Evolutionary conservation across 2,329 filamentous ascomycete species (phyloP).

Genomic region (Venturia aucupariae): DNA sequence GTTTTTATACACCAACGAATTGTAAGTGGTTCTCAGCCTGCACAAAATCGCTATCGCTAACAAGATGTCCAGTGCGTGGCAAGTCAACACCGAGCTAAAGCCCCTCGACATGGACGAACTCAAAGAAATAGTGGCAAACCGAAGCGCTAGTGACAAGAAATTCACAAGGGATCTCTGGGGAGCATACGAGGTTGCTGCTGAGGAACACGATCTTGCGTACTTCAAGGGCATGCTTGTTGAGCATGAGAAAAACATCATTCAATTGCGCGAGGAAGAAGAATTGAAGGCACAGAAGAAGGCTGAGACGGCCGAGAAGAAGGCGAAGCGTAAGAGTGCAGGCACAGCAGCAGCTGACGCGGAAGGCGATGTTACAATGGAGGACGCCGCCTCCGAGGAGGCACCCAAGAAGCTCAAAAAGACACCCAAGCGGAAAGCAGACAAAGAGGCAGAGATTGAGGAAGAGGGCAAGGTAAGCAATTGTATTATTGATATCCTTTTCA

Average conservation of each 20-base stretch:
- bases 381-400: constrained; percentile 18
- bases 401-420: constrained; percentile 29
- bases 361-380: constrained; percentile 32
- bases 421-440: constrained; percentile 46
- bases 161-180: constrained; percentile 68
- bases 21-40: constrained; percentile 55
- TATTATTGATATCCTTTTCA: background rate
- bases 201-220: constrained; percentile 66
- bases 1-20: constrained; percentile 92
- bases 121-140: constrained; percentile 57
- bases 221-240: constrained; percentile 70
- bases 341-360: constrained; percentile 21
- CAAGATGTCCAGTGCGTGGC: constrained; percentile 63
- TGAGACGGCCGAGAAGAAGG: constrained; percentile 40
- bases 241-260: constrained; percentile 46
- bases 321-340: constrained; percentile 30
- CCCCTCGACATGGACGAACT: constrained; percentile 68
- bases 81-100: constrained; percentile 71
- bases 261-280: constrained; percentile 50
- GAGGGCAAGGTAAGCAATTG: constrained; percentile 24
- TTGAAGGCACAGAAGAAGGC: constrained; percentile 28
- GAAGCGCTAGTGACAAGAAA: constrained; percentile 70
- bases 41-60: constrained; percentile 2
- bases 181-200: constrained; percentile 71
- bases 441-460: constrained; percentile 6